Evolutionary conservation across 2,329 filamentous ascomycete genomes (phyloP).

Genomic region (Colletotrichum cordylinicola): DNA sequence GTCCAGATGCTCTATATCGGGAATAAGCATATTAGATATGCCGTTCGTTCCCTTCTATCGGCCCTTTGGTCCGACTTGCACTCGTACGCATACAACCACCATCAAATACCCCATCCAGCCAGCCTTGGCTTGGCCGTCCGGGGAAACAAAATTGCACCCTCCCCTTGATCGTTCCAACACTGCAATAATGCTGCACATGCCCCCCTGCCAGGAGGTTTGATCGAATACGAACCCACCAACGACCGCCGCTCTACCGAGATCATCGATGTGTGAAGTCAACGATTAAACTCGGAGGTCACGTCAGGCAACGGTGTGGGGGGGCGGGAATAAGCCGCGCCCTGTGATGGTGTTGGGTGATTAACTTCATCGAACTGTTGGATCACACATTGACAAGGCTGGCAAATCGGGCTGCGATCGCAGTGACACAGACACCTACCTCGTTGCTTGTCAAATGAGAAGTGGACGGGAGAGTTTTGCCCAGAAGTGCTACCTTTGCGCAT

Average conservation of each 20-base stretch:
- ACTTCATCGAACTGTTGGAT: background rate
- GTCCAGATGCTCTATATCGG: background rate
- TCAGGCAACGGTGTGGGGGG: background rate
- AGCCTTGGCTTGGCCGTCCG: background rate
- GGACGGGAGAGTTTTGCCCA: background rate
- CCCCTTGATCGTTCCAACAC: background rate
- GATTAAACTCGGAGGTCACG: background rate
- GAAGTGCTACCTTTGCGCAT: background rate
- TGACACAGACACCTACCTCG: background rate
- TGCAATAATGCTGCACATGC: background rate
- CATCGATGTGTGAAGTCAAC: constrained; percentile 1
- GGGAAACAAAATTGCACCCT: background rate
- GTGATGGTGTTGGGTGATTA: background rate
- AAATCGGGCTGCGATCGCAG: background rate
- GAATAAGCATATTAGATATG: background rate
- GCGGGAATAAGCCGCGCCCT: background rate
- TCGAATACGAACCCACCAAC: background rate
- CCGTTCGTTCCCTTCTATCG: background rate
- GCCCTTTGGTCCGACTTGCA: background rate
- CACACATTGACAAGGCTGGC: background rate
- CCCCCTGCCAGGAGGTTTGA: background rate
- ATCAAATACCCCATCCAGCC: background rate
- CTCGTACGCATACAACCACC: background rate
- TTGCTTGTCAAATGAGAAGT: background rate
- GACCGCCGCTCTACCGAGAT: background rate